These are phyloP conservation scores for Suaeda aralocaspica DNA, from an alignment of 148 eudicot species.

Conservation along the genomic window DNA sequence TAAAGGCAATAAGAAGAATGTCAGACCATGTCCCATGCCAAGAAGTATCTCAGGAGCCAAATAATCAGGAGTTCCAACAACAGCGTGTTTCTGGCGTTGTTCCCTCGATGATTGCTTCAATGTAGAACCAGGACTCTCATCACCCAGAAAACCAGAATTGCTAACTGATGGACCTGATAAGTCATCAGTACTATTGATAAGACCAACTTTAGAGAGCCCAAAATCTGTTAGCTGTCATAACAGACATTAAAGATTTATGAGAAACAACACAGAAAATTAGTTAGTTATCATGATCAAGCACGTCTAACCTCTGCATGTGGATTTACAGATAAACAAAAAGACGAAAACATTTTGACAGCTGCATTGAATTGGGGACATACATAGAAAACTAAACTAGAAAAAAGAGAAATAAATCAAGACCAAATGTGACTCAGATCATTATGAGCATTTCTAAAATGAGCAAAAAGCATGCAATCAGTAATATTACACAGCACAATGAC, in stretches of 20 bases:
- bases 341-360: neutral
- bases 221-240: constrained; percentile 93
- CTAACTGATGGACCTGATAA: constrained; percentile 77
- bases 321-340: neutral
- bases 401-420: no score
- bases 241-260: constrained; percentile 43
- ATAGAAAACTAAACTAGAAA: neutral
- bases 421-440: no score
- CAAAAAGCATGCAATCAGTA: no score
- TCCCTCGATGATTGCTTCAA: constrained; percentile 35
- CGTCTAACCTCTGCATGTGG: neutral
- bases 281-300: neutral
- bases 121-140: constrained; percentile 42
- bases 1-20: constrained; percentile 7
- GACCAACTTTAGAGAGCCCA: constrained; percentile 98
- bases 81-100: constrained; percentile 65
- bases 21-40: constrained; percentile 95
- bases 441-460: no score
- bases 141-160: constrained; percentile 50
- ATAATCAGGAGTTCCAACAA: constrained; percentile 98
- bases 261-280: constrained; percentile 21
- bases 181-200: constrained; percentile 91
- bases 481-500: no score
- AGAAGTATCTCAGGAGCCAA: constrained; percentile 99
- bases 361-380: neutral